Conservation (phyloP, 495 filamentous ascomycete species). For the Penicillium desertorum region DNA sequence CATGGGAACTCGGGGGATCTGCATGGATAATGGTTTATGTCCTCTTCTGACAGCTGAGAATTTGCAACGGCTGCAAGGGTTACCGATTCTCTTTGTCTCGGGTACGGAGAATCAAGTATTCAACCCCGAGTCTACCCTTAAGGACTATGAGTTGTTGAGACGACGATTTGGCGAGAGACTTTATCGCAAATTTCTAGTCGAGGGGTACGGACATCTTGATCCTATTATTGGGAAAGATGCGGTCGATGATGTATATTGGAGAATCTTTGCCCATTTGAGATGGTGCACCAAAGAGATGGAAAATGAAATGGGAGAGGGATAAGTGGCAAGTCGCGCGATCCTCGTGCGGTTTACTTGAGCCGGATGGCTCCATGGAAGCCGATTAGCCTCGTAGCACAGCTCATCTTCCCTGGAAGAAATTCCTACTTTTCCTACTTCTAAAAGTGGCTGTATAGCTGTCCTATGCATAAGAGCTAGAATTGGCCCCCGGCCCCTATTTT, state of each 20-base stretch:
- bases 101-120: constrained; percentile 62
- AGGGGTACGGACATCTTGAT: constrained; percentile 68
- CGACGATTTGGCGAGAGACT: constrained; percentile 49
- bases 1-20: constrained; percentile 53
- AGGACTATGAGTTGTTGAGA: constrained; percentile 56
- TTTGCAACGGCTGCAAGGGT: constrained; percentile 49
- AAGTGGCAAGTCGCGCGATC: not conserved
- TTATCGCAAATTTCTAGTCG: constrained; percentile 55
- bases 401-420: no score
- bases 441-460: no score
- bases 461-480: no score
- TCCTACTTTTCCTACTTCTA: no score
- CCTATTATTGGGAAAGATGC: constrained; percentile 64
- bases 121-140: constrained; percentile 56
- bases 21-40: constrained; percentile 46
- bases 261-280: constrained; percentile 55
- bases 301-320: not conserved
- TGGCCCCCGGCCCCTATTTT: no score
- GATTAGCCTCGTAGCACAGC: no score
- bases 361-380: no score
- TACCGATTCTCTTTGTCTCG: constrained; percentile 59
- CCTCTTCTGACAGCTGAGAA: constrained; percentile 50
- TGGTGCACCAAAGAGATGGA: constrained; percentile 18
- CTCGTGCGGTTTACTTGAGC: no score
- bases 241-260: constrained; percentile 62